A percentile compares a stretch with the other conserved stretches of the same genome.
Evolutionary conservation across 331 rosid species (phyloP).

Genomic region (Quercus phellos): DNA sequence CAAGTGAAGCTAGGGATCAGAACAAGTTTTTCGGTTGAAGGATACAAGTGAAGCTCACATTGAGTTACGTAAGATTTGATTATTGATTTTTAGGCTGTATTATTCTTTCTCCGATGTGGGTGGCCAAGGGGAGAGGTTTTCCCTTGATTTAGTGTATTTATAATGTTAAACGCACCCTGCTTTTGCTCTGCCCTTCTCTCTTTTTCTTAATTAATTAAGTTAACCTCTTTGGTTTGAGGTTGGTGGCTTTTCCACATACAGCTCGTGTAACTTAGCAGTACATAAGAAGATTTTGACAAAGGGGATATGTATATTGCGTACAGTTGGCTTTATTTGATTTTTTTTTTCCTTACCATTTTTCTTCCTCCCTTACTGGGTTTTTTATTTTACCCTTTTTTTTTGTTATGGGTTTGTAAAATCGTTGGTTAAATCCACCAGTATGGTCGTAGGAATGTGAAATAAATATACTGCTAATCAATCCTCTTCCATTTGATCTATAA

Average conservation of each 20-base stretch:
- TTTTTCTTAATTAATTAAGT: neutral
- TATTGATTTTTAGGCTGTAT: conserved; percentile 13
- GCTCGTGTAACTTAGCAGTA: conserved; percentile 36
- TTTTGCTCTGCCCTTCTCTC: conserved; percentile 3
- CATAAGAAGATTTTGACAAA: conserved; percentile 40
- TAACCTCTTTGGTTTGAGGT: conserved; percentile 23
- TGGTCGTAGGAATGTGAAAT: neutral
- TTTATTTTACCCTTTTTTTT: neutral
- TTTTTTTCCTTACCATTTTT: neutral
- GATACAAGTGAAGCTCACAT: conserved; percentile 21
- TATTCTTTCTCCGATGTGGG: conserved; percentile 19
- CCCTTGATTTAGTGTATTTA: conserved; percentile 16
- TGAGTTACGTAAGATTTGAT: conserved; percentile 10
- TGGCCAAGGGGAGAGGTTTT: conserved; percentile 8
- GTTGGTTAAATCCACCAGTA: neutral
- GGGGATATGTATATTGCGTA: conserved; percentile 30
- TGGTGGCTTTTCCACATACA: conserved; percentile 23
- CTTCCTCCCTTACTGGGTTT: neutral
- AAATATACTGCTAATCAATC: neutral
- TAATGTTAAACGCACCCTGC: conserved; percentile 6
- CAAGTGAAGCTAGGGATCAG: conserved; percentile 23
- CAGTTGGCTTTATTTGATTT: conserved; percentile 19
- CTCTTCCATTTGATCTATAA: neutral
- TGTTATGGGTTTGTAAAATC: conserved; percentile 3
- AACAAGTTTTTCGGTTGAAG: conserved; percentile 18